These are phyloP conservation scores for Mortierella sp. DNA, from an alignment of 371 early-diverging fungal genomes.

Conservation along the genomic window DNA sequence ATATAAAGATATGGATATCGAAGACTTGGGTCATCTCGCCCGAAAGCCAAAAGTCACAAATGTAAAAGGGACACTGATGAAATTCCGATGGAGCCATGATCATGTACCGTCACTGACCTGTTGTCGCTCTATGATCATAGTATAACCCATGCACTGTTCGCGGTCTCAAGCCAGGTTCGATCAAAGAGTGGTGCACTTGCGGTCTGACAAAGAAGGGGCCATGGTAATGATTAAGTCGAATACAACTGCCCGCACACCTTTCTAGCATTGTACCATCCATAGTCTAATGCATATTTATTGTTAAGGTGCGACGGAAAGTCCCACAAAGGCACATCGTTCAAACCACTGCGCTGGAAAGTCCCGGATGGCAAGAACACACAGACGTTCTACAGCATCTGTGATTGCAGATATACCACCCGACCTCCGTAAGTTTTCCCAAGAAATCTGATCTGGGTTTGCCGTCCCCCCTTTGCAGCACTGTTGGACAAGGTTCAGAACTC, in stretches of 20 bases:
- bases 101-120: too few relatives aligned
- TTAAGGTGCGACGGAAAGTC: slow-evolving; percentile 50
- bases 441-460: too few relatives aligned
- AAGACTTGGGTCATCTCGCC: slow-evolving; percentile 46
- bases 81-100: too few relatives aligned
- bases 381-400: slow-evolving; percentile 54
- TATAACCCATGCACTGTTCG: slow-evolving; percentile 56
- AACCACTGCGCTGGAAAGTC: slow-evolving; percentile 54
- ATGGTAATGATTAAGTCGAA: slow-evolving; percentile 28
- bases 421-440: slow-evolving; percentile 35
- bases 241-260: too few relatives aligned
- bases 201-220: slow-evolving; percentile 56
- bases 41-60: slow-evolving; percentile 51
- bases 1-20: slow-evolving; percentile 56
- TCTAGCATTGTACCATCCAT: not conserved
- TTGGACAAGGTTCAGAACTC: too few relatives aligned
- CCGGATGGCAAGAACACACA: slow-evolving; percentile 48
- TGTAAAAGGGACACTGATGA: too few relatives aligned
- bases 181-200: slow-evolving; percentile 58
- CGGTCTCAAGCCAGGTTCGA: slow-evolving; percentile 55
- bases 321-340: slow-evolving; percentile 55
- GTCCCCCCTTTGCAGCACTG: too few relatives aligned
- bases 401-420: slow-evolving; percentile 55
- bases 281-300: too few relatives aligned
- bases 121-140: too few relatives aligned